These are phyloP conservation scores for Claviceps humidiphila DNA, from an alignment of 2,329 filamentous ascomycete genomes.

Conservation along the genomic window DNA sequence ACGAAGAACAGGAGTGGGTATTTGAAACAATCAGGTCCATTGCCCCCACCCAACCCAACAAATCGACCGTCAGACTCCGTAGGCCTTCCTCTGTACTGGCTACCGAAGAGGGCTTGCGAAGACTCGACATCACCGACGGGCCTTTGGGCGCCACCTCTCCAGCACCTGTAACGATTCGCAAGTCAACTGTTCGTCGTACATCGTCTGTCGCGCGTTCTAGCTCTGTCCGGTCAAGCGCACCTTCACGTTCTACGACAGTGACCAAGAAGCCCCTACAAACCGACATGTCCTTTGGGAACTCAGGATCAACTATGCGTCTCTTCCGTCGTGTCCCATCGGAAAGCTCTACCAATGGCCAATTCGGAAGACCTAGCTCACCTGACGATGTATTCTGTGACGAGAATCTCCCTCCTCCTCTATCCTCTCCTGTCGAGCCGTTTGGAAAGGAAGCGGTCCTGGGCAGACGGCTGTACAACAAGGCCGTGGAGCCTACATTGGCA, in stretches of 20 bases:
- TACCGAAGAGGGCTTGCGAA: conserved; percentile 47
- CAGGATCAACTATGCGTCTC: conserved; percentile 78
- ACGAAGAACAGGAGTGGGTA: conserved; percentile 78
- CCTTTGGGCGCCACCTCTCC: conserved; percentile 45
- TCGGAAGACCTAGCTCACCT: conserved; percentile 21
- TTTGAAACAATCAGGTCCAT: conserved; percentile 86
- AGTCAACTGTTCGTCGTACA: conserved; percentile 40
- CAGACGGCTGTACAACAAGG: conserved; percentile 66
- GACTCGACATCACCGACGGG: conserved; percentile 47
- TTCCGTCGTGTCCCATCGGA: conserved; percentile 79
- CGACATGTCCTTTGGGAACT: conserved; percentile 89
- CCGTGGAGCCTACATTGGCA: conserved; percentile 69
- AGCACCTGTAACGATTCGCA: conserved; percentile 41
- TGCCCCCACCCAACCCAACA: conserved; percentile 31
- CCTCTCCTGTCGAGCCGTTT: conserved; percentile 37
- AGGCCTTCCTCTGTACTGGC: conserved; percentile 44
- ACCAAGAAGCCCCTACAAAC: conserved; percentile 70
- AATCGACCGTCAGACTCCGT: conserved; percentile 35
- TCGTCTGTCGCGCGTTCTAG: conserved; percentile 28
- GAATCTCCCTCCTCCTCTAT: conserved; percentile 42
- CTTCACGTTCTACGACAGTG: conserved; percentile 29
- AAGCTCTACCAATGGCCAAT: conserved; percentile 33
- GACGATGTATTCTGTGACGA: conserved; percentile 42
- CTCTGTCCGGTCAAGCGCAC: conserved; percentile 24
- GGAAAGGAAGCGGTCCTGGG: conserved; percentile 78